Percentiles rank a stretch among this genome's conserved stretches.
Conservation (phyloP, 768 basidiomycete species). For the Auriscalpium microsporum region DNA sequence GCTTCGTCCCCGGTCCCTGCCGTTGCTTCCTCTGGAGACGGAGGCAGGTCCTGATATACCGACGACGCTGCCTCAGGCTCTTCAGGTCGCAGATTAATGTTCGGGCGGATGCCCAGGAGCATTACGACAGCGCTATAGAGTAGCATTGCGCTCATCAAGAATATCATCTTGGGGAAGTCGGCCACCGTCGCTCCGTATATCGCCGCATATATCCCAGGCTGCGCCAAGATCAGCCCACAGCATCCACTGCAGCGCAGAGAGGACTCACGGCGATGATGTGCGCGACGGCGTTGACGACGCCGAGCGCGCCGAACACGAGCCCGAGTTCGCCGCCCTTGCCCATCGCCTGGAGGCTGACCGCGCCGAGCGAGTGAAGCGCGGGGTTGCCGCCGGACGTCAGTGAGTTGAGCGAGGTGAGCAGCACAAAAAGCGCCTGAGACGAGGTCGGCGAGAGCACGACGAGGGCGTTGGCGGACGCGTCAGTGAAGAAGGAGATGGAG, state of each 20-base stretch:
- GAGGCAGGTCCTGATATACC: neutral
- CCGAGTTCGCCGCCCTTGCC: constrained; percentile 15
- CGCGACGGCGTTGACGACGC: constrained; percentile 11
- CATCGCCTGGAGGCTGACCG: constrained; percentile 15
- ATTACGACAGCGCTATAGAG: constrained; percentile 10
- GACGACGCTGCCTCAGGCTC: constrained; percentile 1
- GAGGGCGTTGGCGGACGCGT: constrained; percentile 14
- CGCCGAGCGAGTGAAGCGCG: constrained; percentile 15
- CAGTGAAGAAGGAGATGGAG: constrained; percentile 13
- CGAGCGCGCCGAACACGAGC: constrained; percentile 15
- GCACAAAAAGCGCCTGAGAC: constrained; percentile 16
- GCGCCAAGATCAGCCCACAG: neutral
- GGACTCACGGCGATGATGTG: constrained; percentile 14
- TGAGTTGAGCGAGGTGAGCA: constrained; percentile 13
- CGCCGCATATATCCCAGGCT: constrained; percentile 15
- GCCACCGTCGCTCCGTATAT: constrained; percentile 14
- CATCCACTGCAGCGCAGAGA: too few relatives aligned
- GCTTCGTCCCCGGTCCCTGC: neutral
- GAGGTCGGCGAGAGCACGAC: constrained; percentile 12
- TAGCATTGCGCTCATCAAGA: constrained; percentile 9
- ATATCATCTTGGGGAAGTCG: constrained; percentile 12
- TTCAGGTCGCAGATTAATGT: constrained; percentile 6
- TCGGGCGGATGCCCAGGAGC: constrained; percentile 12
- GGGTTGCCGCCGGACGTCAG: constrained; percentile 15
- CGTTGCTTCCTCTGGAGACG: too few relatives aligned